These are phyloP conservation scores for Entophlyctis helioformis DNA, from an alignment of 192 early-diverging fungal genomes.

Conservation along the genomic window DNA sequence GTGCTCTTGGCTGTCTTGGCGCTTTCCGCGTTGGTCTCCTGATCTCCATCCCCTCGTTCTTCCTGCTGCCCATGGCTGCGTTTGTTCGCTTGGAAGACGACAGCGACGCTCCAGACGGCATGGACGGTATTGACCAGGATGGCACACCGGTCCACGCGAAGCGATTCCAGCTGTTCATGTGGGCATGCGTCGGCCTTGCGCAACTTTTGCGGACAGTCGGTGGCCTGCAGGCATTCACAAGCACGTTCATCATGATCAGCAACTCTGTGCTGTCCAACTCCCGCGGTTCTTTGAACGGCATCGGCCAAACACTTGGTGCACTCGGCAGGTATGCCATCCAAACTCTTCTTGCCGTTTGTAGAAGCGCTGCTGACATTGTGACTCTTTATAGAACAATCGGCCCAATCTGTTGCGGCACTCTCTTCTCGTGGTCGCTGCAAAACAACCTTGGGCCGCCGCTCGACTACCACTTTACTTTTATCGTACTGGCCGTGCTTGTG, in stretches of 20 bases:
- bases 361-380: no score
- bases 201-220: slow-evolving; percentile 2
- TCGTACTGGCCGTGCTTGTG: slow-evolving; percentile 29
- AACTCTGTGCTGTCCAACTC: slow-evolving; percentile 35
- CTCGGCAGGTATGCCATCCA: slow-evolving; percentile 22
- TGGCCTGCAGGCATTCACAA: slow-evolving; percentile 5
- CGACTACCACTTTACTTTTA: slow-evolving; percentile 40
- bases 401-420: slow-evolving; percentile 36
- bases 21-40: slow-evolving; percentile 6
- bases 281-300: slow-evolving; percentile 44
- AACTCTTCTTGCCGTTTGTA: slow-evolving; percentile 10
- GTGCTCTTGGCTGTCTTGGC: neutral
- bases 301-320: slow-evolving; percentile 32
- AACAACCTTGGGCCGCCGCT: slow-evolving; percentile 34
- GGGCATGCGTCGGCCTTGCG: slow-evolving; percentile 1
- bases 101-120: neutral
- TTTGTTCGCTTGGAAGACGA: neutral
- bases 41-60: slow-evolving; percentile 5
- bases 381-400: slow-evolving; percentile 19
- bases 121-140: neutral
- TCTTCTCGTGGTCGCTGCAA: slow-evolving; percentile 42
- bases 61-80: slow-evolving; percentile 2
- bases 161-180: neutral
- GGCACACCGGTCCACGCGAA: no score
- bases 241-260: slow-evolving; percentile 22